Conservation (phyloP, 2,329 filamentous ascomycete genomes). For the Ramichloridium luteum region DNA sequence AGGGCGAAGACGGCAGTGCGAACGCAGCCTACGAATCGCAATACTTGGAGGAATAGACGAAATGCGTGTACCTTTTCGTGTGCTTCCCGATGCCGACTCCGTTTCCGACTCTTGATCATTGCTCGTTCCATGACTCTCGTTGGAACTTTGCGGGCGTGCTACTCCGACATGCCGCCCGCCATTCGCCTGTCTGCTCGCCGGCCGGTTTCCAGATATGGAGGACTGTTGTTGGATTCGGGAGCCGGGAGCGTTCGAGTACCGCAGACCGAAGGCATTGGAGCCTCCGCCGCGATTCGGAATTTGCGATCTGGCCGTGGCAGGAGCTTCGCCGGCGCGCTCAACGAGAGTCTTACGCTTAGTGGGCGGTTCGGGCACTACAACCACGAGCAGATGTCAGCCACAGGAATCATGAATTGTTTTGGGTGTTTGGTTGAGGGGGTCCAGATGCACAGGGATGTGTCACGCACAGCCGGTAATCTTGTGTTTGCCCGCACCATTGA, state of each 20-base stretch:
- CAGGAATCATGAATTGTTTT: too few species aligned
- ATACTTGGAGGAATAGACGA: slow-evolving; percentile 28
- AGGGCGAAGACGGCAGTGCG: slow-evolving; percentile 18
- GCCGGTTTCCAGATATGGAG: slow-evolving; percentile 31
- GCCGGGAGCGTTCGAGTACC: neutral
- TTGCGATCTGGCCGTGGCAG: slow-evolving; percentile 23
- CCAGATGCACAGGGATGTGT: too few species aligned
- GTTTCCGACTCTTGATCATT: slow-evolving; percentile 28
- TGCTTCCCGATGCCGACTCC: slow-evolving; percentile 21
- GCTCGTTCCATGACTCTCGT: slow-evolving; percentile 4
- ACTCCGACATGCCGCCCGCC: slow-evolving; percentile 16
- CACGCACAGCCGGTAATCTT: slow-evolving; percentile 39
- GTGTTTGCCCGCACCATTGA: slow-evolving; percentile 30
- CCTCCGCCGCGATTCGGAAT: slow-evolving; percentile 12
- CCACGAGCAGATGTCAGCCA: too few species aligned
- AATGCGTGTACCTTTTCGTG: slow-evolving; percentile 35
- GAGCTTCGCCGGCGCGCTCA: slow-evolving; percentile 34
- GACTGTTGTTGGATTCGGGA: neutral
- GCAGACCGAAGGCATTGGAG: neutral
- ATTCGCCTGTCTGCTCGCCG: slow-evolving; percentile 32
- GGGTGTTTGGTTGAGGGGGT: too few species aligned
- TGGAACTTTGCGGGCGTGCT: slow-evolving; percentile 7
- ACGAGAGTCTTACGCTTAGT: slow-evolving; percentile 40
- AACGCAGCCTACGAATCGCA: slow-evolving; percentile 23
- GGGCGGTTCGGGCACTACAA: slow-evolving; percentile 36